Percentiles rank a stretch among this genome's conserved stretches.
phyloP scores from a whole-genome alignment of 169 alveolate species.

The Eimeria zaria region DNA sequence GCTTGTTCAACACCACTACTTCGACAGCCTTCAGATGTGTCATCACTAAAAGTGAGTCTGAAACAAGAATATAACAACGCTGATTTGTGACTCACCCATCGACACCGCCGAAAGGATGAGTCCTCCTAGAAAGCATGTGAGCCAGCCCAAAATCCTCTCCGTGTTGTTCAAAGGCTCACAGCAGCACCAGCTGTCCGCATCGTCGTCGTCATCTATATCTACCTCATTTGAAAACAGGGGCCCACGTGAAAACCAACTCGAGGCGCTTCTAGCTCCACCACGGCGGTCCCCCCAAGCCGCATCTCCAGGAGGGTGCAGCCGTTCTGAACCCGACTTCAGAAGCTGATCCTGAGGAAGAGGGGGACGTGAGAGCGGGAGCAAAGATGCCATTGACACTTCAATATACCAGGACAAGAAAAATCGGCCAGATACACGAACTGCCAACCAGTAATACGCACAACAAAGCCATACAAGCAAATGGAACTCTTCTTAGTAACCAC shows the following conservation, averaged over 20 bases:
- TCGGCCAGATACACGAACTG: background rate
- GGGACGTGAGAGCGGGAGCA: constrained; percentile 58
- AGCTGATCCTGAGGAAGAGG: constrained; percentile 44
- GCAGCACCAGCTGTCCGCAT: constrained; percentile 73
- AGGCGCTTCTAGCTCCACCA: constrained; percentile 38
- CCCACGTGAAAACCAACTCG: constrained; percentile 22
- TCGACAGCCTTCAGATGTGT: background rate
- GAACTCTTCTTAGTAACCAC: background rate
- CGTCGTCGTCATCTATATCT: constrained; percentile 75
- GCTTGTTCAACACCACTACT: background rate
- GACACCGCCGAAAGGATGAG: constrained; percentile 76
- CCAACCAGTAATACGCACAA: background rate
- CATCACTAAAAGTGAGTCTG: background rate
- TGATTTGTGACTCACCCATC: constrained; percentile 55
- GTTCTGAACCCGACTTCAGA: constrained; percentile 19
- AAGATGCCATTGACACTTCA: constrained; percentile 31
- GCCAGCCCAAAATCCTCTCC: constrained; percentile 82
- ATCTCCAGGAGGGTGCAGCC: constrained; percentile 34
- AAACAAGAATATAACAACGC: background rate
- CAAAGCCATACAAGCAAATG: background rate
- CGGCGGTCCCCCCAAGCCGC: constrained; percentile 31
- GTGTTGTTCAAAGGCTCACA: constrained; percentile 70
- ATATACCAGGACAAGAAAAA: background rate
- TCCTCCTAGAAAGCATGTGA: constrained; percentile 81
- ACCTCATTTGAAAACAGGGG: constrained; percentile 35